Evolutionary conservation across 2,329 filamentous ascomycete species (phyloP), one percentile per base, ranked within the genome.

Genomic region (Metarhizium guizhouense): DNA sequence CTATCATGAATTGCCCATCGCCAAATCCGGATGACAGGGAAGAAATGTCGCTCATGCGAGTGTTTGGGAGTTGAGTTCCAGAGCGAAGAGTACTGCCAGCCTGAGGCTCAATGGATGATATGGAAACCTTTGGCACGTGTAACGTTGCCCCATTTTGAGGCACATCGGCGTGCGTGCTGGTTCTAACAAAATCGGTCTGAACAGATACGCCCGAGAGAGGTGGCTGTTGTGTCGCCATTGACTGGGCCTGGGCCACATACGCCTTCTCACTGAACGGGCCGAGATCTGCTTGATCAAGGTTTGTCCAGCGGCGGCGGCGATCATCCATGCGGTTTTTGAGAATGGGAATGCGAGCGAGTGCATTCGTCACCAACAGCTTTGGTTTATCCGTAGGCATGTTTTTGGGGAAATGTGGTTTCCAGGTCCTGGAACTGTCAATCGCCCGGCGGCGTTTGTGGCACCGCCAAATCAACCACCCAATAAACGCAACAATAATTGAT

Each of bases 21-120:
- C 83, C 83, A 58, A 85, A 85, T 6, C 82, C 83, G 0, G 83
- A 86, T 0, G 83, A 85, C 4, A 86, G 70, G 0, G 82, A 85
- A 0, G 83, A 85, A 36, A 83, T 62, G 51, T 77, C 76, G 57
- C 78, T 82, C 4, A 69, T 64, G 7, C 75, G 72, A 6, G 38
- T 7, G 36, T 75, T 73, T 3, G 67, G 36, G 20, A 47, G 47
- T 42, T 62, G 65, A 14, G 59, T 57, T 32, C 62, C 59, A 8
- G 58, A 51, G 2, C 51, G 58, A 16, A 58, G 29, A 13, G 49
- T 59, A 51, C 54, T 56, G 47, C 52, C 57, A 45, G 52, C 58
- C 50, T 45, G 60, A 43, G 30, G 61, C 57, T 53, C 58, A 4
- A 29, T 54, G 18, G 52, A 53, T 10, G 57, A 59, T 20, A 54